Evolutionary conservation across 352 stramenopile species (phyloP), one percentile per base, ranked within the genome.

Genomic region (Phytophthora pluvialis): DNA sequence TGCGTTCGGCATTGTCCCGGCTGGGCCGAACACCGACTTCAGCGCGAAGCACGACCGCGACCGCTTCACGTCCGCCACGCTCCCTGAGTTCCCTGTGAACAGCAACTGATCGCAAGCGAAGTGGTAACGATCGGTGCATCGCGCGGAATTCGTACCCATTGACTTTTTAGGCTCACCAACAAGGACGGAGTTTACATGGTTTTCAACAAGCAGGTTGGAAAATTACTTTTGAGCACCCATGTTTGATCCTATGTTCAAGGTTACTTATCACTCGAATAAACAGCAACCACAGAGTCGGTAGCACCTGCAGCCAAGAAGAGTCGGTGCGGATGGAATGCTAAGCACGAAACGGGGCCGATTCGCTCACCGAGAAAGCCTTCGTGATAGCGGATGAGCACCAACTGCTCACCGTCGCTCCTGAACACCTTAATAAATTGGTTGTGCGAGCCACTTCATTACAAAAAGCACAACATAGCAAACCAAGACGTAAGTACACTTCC

Each of bases 401-500:
- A 68, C 51, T 93, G 82, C 59, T 95, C 88, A 31, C 85, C 87
- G 36, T 98, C 94, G 53, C 90, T 88, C 33, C 91, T 91, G 46
- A 98, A 94, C 45, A 99, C 89, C 75, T 99, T 99, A 75, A 99
- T 99, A 71, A 99, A 99, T 63, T 99, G 97, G 60, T 98, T 98
- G 71, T 99, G 96, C 35, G 95, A 99, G 5, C 98, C 98, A 65
- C 91, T 96, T 55, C 13, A 60, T 25, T 21, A 21, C 21, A 21
- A 21, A 21, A 21, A 21, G 21, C 21, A 33, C 18, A 42, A 51
- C 12, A 50, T 35, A 52, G 21, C 11, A 54, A 39, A 12, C n/a
- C 7, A 33, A 55, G 13, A 25, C 49, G 42, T 58, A 35, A 70
- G 28, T 40, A 15, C 32, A n/a, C 5, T 7, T 16, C 8, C 16